phyloP scores from a whole-genome alignment of 1,284 basidiomycete genomes.

The Omphalotus olearius region DNA sequence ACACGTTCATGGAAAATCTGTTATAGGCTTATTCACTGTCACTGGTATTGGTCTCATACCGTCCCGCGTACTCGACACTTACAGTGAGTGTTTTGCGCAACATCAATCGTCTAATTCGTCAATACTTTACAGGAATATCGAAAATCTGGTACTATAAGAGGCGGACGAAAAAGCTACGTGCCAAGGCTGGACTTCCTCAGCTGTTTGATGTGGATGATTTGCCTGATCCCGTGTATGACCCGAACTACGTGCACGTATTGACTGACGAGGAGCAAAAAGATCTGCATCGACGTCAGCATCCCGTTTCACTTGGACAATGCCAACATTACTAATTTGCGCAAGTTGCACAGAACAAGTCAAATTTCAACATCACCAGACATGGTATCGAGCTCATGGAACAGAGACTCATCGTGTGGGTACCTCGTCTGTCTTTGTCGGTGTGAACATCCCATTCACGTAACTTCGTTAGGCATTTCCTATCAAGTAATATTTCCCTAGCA shows the following conservation, averaged over 20 bases:
- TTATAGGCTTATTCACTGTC: conserved; percentile 69
- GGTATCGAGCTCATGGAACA: conserved; percentile 86
- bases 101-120: background rate
- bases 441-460: background rate
- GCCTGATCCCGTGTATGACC: conserved; percentile 71
- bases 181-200: conserved; percentile 58
- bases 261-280: conserved; percentile 68
- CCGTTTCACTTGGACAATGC: background rate
- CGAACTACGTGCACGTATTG: conserved; percentile 73
- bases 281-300: conserved; percentile 57
- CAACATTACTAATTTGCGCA: background rate
- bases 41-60: conserved; percentile 77
- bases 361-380: conserved; percentile 71
- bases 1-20: background rate
- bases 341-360: conserved; percentile 53
- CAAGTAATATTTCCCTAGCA: conserved; percentile 39
- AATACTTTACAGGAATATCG: conserved; percentile 46
- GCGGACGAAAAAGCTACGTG: conserved; percentile 50
- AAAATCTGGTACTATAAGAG: conserved; percentile 75
- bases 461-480: conserved; percentile 71
- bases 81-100: conserved; percentile 44
- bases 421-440: conserved; percentile 1
- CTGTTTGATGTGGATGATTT: conserved; percentile 73
- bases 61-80: conserved; percentile 73
- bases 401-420: conserved; percentile 63